Conservation (phyloP, 768 basidiomycete species). For the Boletus subparvulus region DNA sequence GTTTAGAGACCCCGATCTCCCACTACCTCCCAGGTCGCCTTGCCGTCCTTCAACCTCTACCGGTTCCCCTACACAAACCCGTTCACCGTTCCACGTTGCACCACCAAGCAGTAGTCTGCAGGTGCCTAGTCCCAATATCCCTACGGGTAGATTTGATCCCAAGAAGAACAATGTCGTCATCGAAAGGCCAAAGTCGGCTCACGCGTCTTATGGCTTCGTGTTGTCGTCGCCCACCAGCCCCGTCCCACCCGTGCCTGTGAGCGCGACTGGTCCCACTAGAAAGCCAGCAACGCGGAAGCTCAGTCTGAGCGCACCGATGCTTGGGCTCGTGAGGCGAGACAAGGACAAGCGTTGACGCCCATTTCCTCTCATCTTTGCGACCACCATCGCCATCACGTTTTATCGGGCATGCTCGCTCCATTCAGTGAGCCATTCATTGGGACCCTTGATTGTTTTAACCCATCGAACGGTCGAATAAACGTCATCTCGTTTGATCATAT, state of each 20-base stretch:
- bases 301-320: constrained; percentile 62
- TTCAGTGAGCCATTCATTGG: neutral
- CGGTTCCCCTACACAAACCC: constrained; percentile 21
- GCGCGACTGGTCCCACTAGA: constrained; percentile 23
- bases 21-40: constrained; percentile 14
- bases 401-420: neutral
- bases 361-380: neutral
- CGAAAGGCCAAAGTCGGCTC: constrained; percentile 27
- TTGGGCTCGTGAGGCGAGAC: constrained; percentile 55
- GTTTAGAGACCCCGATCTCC: neutral
- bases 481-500: constrained; percentile 23
- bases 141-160: constrained; percentile 2
- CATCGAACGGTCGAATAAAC: neutral
- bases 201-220: constrained; percentile 21
- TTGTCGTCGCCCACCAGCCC: constrained; percentile 16
- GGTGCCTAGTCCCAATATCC: neutral
- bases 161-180: neutral
- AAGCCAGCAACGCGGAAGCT: constrained; percentile 58
- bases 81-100: neutral
- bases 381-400: neutral
- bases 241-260: constrained; percentile 19
- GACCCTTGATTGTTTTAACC: neutral
- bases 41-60: constrained; percentile 43
- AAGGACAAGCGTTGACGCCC: constrained; percentile 38
- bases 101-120: neutral